Evolutionary conservation across 164 flowering plant species (phyloP), one percentile per base, ranked within the genome.

Genomic region (Vitis rupestris): DNA sequence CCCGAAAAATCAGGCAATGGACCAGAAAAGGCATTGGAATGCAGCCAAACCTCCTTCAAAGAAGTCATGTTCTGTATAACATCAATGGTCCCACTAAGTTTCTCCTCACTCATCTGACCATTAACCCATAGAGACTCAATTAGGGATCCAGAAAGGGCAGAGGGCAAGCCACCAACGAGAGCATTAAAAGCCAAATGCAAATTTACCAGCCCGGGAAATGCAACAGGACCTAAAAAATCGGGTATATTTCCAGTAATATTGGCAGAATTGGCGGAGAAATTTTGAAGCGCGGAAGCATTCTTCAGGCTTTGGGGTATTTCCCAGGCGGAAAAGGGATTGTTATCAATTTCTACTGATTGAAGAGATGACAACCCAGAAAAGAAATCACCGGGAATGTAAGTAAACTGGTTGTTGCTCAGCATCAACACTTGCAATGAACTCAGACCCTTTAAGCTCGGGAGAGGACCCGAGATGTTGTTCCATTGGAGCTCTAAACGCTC

Each of bases 111-210:
- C 14, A 63, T 56, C 81, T 92, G 93, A 53, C 98, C 98, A 72
- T 93, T 93, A 49, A 96, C 70, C 99, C 99, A 96, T 51, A 96
- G 74, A 12, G 96, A 84, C 82, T 88, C 76, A 6, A 96, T 60
- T 19, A 72, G 78, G 0, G 89, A 88, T 13, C 83, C 82, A 0
- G 88, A 65, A 59, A 96, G 81, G 67, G 81, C 79, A 30, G 30
- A n/a, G 4, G 98, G 98, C 71, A 96, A 67, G 17, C 69, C 85
- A 3, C 98, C 99, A 31, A 74, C 75, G 27, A 96, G 81, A 6
- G 49, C 54, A 66, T 96, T 96, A 62, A 80, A 79, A 19, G 97
- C 82, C 72, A 96, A 76, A 68, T 85, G 90, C 82, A 96, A 70
- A 61, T 60, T 72, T 2, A 58, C 68, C 72, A 96, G 71, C n/a